A percentile compares a stretch with the other conserved stretches of the same genome.
Conservation (phyloP, 2,329 filamentous ascomycete genomes). For the Trichoderma koningii region DNA sequence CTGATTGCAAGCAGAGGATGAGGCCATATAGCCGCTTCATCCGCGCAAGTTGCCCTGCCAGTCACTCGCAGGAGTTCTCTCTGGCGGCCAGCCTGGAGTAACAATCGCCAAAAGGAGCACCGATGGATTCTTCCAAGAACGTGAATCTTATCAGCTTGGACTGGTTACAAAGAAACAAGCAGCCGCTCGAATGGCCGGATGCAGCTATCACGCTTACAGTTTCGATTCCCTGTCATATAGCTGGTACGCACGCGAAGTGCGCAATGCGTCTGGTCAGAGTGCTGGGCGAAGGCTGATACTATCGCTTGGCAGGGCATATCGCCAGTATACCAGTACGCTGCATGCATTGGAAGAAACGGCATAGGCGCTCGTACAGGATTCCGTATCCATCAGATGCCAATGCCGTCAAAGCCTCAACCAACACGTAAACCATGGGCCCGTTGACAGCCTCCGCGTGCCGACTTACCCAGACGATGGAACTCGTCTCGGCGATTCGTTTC, state of each 20-base stretch:
- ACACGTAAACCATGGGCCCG: constrained; percentile 8
- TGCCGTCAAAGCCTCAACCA: constrained; percentile 9
- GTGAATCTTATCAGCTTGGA: no score
- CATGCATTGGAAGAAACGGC: neutral
- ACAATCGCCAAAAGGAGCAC: constrained; percentile 11
- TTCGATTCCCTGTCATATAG: no score
- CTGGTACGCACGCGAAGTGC: no score
- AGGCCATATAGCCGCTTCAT: constrained; percentile 36
- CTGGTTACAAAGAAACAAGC: no score
- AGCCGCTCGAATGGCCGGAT: no score
- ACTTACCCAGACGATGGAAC: constrained; percentile 30
- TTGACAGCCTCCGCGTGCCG: constrained; percentile 26
- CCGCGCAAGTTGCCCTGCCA: constrained; percentile 28
- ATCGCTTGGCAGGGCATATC: no score
- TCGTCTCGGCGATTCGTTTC: neutral
- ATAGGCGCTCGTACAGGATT: neutral
- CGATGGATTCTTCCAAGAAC: neutral
- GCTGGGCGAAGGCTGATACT: no score
- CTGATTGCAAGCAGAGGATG: constrained; percentile 6
- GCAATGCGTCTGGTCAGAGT: no score
- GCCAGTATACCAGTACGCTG: neutral
- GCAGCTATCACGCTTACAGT: no score
- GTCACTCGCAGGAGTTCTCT: neutral
- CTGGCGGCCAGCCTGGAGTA: neutral
- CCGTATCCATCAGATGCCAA: neutral